Conservation (phyloP, 352 stramenopile species). For the Globisporangium lucens region DNA sequence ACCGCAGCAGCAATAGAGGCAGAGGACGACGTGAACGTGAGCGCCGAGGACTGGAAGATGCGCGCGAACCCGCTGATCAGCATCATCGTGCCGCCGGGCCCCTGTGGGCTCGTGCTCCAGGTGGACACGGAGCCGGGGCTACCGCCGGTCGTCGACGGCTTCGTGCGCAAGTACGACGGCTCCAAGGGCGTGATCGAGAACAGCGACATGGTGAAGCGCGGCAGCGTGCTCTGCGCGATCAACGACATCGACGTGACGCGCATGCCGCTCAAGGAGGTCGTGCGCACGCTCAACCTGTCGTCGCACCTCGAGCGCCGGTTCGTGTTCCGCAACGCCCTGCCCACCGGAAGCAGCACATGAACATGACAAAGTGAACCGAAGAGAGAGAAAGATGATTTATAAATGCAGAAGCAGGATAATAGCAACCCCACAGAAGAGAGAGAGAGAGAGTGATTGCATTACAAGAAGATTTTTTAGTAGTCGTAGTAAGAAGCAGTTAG, state of each 20-base stretch:
- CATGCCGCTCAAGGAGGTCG: conserved; percentile 65
- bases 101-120: conserved; percentile 70
- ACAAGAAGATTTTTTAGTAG: not conserved
- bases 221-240: conserved; percentile 71
- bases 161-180: conserved; percentile 63
- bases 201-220: conserved; percentile 55
- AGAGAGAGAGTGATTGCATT: not conserved
- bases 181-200: conserved; percentile 76
- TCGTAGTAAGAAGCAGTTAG: conserved; percentile 5
- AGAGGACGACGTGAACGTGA: conserved; percentile 44
- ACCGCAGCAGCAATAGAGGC: conserved; percentile 17
- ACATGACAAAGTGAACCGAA: not conserved
- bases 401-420: conserved; percentile 6
- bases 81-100: conserved; percentile 72
- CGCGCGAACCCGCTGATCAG: conserved; percentile 55
- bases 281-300: conserved; percentile 68
- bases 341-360: not conserved
- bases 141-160: conserved; percentile 68
- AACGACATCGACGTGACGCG: conserved; percentile 74
- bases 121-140: conserved; percentile 28
- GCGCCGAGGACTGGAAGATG: conserved; percentile 68
- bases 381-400: conserved; percentile 6
- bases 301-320: conserved; percentile 71
- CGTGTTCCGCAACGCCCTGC: conserved; percentile 48
- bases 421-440: not conserved